A percentile compares a stretch with the other conserved stretches of the same genome.
Conservation (phyloP, 257 asterid species). For the Anisodus tanguticus region DNA sequence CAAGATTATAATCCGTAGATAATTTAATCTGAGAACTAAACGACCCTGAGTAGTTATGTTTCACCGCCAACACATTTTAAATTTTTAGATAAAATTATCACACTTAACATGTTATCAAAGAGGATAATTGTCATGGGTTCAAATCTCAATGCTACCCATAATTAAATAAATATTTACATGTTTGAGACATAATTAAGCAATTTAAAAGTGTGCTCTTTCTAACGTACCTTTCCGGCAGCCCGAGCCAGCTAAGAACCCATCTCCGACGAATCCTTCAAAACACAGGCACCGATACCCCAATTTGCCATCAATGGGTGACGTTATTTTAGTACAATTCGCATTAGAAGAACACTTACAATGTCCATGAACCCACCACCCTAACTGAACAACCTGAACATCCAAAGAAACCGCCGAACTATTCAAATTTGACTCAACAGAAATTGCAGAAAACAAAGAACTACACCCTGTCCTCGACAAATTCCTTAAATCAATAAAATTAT, state of each 20-base stretch:
- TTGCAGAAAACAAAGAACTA: slow-evolving; percentile 63
- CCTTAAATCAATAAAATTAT: slow-evolving; percentile 48
- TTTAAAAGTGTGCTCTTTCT: neutral
- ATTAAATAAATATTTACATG: too few relatives aligned
- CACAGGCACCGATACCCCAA: slow-evolving; percentile 69
- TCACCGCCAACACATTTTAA: too few relatives aligned
- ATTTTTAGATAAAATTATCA: neutral
- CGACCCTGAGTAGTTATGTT: too few relatives aligned
- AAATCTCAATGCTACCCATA: neutral
- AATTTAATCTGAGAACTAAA: too few relatives aligned
- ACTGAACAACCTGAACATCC: slow-evolving; percentile 58
- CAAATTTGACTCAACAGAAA: slow-evolving; percentile 48
- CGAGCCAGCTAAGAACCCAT: slow-evolving; percentile 63
- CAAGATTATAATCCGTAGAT: neutral
- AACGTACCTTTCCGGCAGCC: slow-evolving; percentile 82
- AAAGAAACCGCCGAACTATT: slow-evolving; percentile 65
- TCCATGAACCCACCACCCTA: slow-evolving; percentile 87
- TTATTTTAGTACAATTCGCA: slow-evolving; percentile 51
- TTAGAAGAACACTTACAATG: slow-evolving; percentile 59
- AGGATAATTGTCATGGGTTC: neutral
- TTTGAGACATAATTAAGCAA: neutral
- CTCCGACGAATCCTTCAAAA: slow-evolving; percentile 66
- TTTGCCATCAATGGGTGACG: slow-evolving; percentile 38
- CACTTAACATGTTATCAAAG: neutral
- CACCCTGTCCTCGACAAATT: slow-evolving; percentile 47